Evolutionary conservation across 148 eudicot genomes (phyloP).

Genomic region (Rhododendron simsii): DNA sequence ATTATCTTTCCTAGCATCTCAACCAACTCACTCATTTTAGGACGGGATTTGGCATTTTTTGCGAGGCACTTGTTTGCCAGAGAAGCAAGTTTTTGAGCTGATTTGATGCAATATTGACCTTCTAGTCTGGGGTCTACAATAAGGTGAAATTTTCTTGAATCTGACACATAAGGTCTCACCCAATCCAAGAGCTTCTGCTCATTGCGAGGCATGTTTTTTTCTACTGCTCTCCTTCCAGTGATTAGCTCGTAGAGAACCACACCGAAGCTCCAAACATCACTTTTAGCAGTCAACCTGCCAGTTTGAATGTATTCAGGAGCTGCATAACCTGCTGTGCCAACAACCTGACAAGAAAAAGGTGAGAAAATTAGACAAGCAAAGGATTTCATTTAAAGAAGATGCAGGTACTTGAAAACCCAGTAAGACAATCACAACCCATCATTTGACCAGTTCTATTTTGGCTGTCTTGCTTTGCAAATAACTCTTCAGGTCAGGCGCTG

Average conservation of each 20-base stretch:
- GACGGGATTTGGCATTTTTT: slow-evolving; percentile 78
- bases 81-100: slow-evolving; percentile 71
- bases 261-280: slow-evolving; percentile 97
- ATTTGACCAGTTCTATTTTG: not conserved
- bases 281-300: slow-evolving; percentile 75
- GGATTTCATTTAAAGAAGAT: not conserved
- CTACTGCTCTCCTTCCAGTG: slow-evolving; percentile 84
- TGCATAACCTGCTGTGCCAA: slow-evolving; percentile 92
- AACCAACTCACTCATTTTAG: slow-evolving; percentile 89
- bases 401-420: not conserved
- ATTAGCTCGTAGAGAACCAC: slow-evolving; percentile 88
- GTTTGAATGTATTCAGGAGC: slow-evolving; percentile 93
- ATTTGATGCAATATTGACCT: slow-evolving; percentile 54
- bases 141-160: slow-evolving; percentile 73
- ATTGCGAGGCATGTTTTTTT: slow-evolving; percentile 66
- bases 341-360: slow-evolving; percentile 47
- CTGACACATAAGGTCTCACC: slow-evolving; percentile 80
- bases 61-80: slow-evolving; percentile 84
- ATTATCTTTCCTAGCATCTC: slow-evolving; percentile 67
- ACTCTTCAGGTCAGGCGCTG: not conserved
- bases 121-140: slow-evolving; percentile 65
- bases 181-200: slow-evolving; percentile 93
- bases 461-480: not conserved
- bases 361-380: not conserved
- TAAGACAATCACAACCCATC: not conserved